These are phyloP conservation scores for Aleurites moluccanus DNA, from an alignment of 441 rosid genomes.

Conservation along the genomic window DNA sequence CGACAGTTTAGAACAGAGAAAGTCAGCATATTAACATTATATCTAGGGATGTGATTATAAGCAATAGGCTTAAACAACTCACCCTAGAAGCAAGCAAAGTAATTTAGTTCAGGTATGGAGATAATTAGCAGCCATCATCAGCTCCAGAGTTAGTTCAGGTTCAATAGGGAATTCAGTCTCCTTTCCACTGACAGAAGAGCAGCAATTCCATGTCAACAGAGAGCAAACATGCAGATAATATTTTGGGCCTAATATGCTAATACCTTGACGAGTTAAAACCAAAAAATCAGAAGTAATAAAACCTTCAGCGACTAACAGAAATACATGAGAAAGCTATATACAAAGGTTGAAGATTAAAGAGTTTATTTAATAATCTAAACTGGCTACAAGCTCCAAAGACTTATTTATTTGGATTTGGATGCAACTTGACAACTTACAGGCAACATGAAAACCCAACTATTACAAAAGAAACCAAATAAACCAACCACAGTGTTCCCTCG, in stretches of 20 bases:
- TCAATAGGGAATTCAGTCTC: constrained; percentile 92
- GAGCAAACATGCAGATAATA: neutral
- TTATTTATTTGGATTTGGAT: neutral
- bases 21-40: neutral
- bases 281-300: neutral
- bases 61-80: constrained; percentile 23
- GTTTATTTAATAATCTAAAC: neutral
- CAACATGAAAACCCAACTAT: neutral
- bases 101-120: constrained; percentile 66
- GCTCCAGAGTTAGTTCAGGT: constrained; percentile 91
- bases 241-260: neutral
- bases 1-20: neutral
- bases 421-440: neutral
- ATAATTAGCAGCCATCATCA: constrained; percentile 99
- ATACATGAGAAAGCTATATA: neutral
- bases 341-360: neutral
- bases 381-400: neutral
- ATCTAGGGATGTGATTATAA: neutral
- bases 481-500: neutral
- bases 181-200: constrained; percentile 58
- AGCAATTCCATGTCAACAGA: constrained; percentile 23
- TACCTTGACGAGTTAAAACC: neutral
- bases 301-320: neutral
- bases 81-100: constrained; percentile 19
- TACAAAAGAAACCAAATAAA: neutral